Evolutionary conservation across 139 green algal species (phyloP), one percentile per base, ranked within the genome.

Genomic region (Pleodorina starrii): DNA sequence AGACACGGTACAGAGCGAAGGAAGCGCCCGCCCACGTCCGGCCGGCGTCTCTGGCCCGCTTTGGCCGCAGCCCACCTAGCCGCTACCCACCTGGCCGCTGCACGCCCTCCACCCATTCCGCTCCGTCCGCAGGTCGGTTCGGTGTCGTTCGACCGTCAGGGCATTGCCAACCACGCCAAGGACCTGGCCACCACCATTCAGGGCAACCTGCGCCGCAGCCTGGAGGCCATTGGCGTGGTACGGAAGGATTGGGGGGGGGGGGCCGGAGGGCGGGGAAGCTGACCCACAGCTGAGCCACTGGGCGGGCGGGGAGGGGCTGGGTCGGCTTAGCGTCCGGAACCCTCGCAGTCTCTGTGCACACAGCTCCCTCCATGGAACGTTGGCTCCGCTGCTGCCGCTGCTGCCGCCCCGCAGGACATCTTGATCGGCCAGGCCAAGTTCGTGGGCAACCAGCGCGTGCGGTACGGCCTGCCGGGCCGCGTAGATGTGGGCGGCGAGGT

Each of bases 181-280:
- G 93, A 98, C 84, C 96, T 99, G 88, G 98, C 95, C 48, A 94
- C 88, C 44, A 98, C 82, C 44, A 97, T 99, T 72, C 94, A 98
- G 89, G 92, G 94, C 87, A 99, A 99, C 91, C 95, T 99, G 27
- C 93, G 94, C 78, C 96, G 98, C 91, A 99, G 96, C 16, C 93
- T 99, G 38, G 96, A 98, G 90, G 94, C 91, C 14, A 71, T 99
- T 6, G 98, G 98, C 36, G 98, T 99, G 91, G 95, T 97, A 91
- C 84, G 93, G 84, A 21, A 1, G 12, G 46, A 40, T 25, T 25
- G 54, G 42, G 10, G 27, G n/a, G 5, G 76, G 48, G 50, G 46
- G 35, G n/a, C n/a, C n/a, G n/a, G n/a, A n/a, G n/a, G n/a, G n/a
- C n/a, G n/a, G n/a, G n/a, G n/a, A n/a, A n/a, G n/a, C n/a, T n/a